These are phyloP conservation scores for Ceratobasidium sp. DNA, from an alignment of 1,284 basidiomycete species.

Conservation along the genomic window DNA sequence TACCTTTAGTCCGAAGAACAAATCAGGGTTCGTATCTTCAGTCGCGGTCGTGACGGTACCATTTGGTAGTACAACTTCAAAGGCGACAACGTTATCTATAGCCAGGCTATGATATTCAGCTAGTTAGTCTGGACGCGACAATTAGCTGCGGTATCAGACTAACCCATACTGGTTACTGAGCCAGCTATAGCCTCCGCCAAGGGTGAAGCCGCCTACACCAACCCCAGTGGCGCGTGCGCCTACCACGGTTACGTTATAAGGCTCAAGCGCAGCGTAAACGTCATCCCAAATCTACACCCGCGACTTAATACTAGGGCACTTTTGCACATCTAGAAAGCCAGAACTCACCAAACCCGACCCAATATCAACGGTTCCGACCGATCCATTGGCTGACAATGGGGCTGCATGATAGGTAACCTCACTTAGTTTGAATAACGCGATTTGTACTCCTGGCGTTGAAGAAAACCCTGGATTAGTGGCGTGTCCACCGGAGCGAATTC, in stretches of 20 bases:
- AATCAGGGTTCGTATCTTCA: constrained; percentile 57
- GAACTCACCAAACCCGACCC: too few relatives aligned
- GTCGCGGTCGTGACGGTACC: too few relatives aligned
- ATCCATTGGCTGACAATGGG: too few relatives aligned
- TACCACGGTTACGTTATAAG: too few relatives aligned
- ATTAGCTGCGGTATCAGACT: too few relatives aligned
- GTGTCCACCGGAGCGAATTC: too few relatives aligned
- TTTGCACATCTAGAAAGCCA: constrained; percentile 42
- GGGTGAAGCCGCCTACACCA: constrained; percentile 67
- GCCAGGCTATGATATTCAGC: constrained; percentile 52
- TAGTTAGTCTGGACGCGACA: too few relatives aligned
- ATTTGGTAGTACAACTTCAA: constrained; percentile 65
- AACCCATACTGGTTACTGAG: too few relatives aligned
- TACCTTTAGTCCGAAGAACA: constrained; percentile 66
- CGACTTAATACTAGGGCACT: constrained; percentile 67
- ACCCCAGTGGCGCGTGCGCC: constrained; percentile 67
- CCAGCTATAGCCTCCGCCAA: too few relatives aligned
- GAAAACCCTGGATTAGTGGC: too few relatives aligned
- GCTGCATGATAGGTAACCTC: constrained; percentile 64
- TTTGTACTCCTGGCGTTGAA: constrained; percentile 69
- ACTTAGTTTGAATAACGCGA: constrained; percentile 67
- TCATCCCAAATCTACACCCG: too few relatives aligned
- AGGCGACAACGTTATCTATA: constrained; percentile 64
- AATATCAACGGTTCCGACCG: too few relatives aligned
- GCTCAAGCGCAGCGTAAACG: constrained; percentile 66